A percentile compares a stretch with the other conserved stretches of the same genome.
These are phyloP conservation scores for Dactylonectria macrodidyma DNA, from an alignment of 2,329 filamentous ascomycete genomes.

Conservation along the genomic window DNA sequence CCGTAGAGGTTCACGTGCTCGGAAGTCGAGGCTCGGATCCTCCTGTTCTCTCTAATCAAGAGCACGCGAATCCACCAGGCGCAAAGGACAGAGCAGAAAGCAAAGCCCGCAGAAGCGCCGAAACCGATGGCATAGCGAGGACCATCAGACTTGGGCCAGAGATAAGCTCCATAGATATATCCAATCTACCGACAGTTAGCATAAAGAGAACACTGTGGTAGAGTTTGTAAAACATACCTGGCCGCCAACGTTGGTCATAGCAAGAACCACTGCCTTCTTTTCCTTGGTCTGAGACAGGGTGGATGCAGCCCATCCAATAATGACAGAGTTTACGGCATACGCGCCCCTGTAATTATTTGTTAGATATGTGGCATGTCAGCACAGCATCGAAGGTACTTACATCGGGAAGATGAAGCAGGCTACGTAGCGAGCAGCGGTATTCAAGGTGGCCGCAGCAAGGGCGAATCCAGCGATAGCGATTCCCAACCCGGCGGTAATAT, in stretches of 20 bases:
- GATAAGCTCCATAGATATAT: slow-evolving; percentile 66
- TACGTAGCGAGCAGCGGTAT: slow-evolving; percentile 57
- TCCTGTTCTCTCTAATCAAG: slow-evolving; percentile 59
- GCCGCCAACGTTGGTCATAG: slow-evolving; percentile 64
- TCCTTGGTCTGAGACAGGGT: slow-evolving; percentile 64
- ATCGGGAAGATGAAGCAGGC: slow-evolving; percentile 60
- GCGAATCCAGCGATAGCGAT: slow-evolving; percentile 61
- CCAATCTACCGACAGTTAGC: slow-evolving; percentile 48
- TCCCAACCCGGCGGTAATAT: slow-evolving; percentile 61
- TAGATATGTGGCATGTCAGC: too few species aligned
- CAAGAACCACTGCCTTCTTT: slow-evolving; percentile 63
- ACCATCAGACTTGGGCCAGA: slow-evolving; percentile 62
- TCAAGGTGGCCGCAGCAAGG: slow-evolving; percentile 55
- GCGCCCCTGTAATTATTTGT: slow-evolving; percentile 45
- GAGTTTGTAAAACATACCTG: slow-evolving; percentile 39
- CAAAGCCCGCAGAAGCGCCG: slow-evolving; percentile 61
- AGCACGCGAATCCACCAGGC: slow-evolving; percentile 61
- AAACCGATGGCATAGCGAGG: slow-evolving; percentile 63
- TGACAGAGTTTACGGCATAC: slow-evolving; percentile 63
- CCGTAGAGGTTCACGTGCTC: slow-evolving; percentile 57
- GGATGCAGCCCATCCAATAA: slow-evolving; percentile 62
- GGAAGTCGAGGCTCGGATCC: slow-evolving; percentile 51
- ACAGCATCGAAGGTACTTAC: too few species aligned
- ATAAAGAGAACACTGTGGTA: background rate
- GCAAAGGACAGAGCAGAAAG: slow-evolving; percentile 53